Base-by-base conservation (phyloP, 208 protist genomes). In the Trypanosoma vivax region DNA sequence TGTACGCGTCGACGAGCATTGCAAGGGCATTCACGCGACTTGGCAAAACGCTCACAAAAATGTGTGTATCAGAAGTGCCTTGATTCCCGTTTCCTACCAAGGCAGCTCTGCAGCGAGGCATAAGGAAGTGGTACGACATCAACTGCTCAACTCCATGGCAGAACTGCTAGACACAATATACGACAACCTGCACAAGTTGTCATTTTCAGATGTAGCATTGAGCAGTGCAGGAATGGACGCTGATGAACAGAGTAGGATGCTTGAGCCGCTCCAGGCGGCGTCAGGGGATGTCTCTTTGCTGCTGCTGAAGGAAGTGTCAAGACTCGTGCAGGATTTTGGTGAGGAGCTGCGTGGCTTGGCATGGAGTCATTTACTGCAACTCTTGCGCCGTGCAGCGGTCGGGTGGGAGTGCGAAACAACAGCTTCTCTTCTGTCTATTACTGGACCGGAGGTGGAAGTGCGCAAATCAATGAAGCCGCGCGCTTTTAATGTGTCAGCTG, bases 281-380 rank as follows among this genome's bases (percentile, higher is more conserved):
- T 37, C 48, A 5, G 29, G 48, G 14, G 52, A 39, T 5, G 39
- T 38, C 3, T 60, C 62, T 2, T 24, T 63, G 5, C 46, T 53
- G 27, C 27, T 70, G 5, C 25, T 70, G 14, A 54, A 58, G 41
- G 72, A 72, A 41, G 71, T 73, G 7, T 51, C 70, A 38, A 74
- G 72, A 52, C 65, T 88, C 5, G 70, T 88, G 21, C 76, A 83
- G 51, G 37, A 50, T n/a, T 77, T 74, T 45, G 76, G 80, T 37
- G 72, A 79, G 33, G 65, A 74, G 42, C 67, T 88, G 24, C 55
- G 64, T 9, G 76, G 73, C 34, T 38, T 49, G 5, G 58, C 65
- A 31, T 88, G 80, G 80, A 66, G 67, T 30, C 39, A 68, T 14
- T 43, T 88, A 5, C 50, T 88, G 4, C 64, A 58, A 5, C 21